Evolutionary conservation across 139 green algal species (phyloP).

Genomic region (Chlamydomonas schloesseri): DNA sequence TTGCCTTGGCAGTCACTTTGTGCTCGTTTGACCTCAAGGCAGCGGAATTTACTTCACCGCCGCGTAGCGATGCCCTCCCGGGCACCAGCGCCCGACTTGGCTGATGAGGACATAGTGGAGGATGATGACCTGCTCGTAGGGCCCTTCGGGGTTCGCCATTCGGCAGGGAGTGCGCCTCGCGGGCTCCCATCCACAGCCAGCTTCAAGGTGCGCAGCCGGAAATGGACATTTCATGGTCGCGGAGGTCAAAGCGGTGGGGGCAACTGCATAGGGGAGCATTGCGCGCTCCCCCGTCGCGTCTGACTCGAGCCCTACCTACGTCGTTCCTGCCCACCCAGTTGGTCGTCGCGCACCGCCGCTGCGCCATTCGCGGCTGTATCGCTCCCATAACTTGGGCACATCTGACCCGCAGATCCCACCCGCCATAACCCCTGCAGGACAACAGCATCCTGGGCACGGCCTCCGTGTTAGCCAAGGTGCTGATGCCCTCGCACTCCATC

Average conservation of each 20-base stretch:
- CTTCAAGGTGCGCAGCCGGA: neutral
- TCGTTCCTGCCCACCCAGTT: too few species aligned
- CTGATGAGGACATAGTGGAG: conserved; percentile 11
- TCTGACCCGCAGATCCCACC: neutral
- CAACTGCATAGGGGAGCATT: too few species aligned
- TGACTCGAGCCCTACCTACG: too few species aligned
- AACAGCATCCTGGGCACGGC: conserved; percentile 8
- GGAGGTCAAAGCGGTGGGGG: neutral
- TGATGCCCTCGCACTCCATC: neutral
- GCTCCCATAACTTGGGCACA: neutral
- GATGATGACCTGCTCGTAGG: conserved; percentile 13
- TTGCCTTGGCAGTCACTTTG: neutral
- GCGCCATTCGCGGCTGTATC: too few species aligned
- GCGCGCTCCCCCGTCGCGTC: neutral
- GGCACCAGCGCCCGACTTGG: neutral
- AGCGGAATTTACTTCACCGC: neutral
- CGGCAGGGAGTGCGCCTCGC: neutral
- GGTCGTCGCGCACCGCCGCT: neutral
- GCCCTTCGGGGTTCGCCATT: neutral
- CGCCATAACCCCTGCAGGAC: neutral
- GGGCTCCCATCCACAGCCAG: neutral
- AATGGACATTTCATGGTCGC: neutral
- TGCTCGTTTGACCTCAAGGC: neutral
- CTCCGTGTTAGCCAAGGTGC: neutral
- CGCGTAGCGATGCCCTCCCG: neutral